Base-by-base conservation (phyloP, 345 rosid genomes). In the Eucalyptus guilfoylei region DNA sequence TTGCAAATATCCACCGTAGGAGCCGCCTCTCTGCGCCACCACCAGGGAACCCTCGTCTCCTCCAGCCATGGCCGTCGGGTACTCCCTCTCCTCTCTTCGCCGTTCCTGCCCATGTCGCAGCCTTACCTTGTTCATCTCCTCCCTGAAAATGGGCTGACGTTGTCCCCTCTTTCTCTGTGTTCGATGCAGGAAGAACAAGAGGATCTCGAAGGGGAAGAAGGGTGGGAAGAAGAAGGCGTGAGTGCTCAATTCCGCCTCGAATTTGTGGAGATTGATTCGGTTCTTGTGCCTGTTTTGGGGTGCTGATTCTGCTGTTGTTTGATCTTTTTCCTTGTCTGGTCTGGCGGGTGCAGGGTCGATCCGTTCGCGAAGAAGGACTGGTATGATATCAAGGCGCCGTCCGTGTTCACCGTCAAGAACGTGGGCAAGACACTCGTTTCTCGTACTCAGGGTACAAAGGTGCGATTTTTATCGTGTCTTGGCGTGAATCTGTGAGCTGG, bases 391-490 rank as follows among this genome's bases (percentile, higher is more conserved):
- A 98, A 98, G 93, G 99, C 99, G 86, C 99, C 99, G 15, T 95
- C 99, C 3, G 91, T 91, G 86, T 98, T 98, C 90, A 88, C 52
- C 9, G 80, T 88, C 7, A 95, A 93, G 90, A 95, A 95, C 89
- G 98, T 98, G 1, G 99, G 99, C 55, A 98, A 96, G 89, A 98
- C 99, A 15, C 97, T 97, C 69, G 98, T 98, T 55, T 92, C 96
- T 88, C 95, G 99, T 89, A 98, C 99, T 26, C 99, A 98, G 96
- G 99, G 98, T 55, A 97, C 99, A 86, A 96, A 98, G 96, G 99
- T 98, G 88, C 85, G 30, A 21, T 37, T 40, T 76, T 76, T 6
- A 3, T 11, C 42, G 85, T 76, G 85, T 40, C 85, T 76, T 76
- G 85, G 45, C 83, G 3, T 40, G 44, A 21, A 76, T 76, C 26